Conservation (phyloP, 108 stramenopile genomes). For the Cyclostephanos tholiformis region DNA sequence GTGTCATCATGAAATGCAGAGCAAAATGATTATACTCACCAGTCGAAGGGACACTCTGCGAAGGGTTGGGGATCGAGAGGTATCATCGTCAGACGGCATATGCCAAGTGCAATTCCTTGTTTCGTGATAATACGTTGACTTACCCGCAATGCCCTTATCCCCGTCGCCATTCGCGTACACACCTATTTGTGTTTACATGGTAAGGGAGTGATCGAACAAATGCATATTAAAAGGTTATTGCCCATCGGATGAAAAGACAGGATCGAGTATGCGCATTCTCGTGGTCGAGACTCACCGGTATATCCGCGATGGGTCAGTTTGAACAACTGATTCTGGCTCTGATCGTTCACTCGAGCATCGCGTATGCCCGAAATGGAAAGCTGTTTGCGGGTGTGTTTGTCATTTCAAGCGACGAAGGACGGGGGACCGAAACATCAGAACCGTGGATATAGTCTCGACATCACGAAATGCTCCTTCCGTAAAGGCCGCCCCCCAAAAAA, state of each 20-base stretch:
- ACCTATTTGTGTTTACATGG: conserved; percentile 60
- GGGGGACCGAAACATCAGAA: neutral
- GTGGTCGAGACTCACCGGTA: conserved; percentile 10
- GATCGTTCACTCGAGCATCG: conserved; percentile 74
- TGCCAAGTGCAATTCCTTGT: neutral
- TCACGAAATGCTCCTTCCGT: too few species aligned
- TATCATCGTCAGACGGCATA: neutral
- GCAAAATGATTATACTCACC: conserved; percentile 8
- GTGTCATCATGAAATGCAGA: neutral
- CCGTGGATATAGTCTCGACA: too few species aligned
- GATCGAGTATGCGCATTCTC: too few species aligned
- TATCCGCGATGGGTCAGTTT: conserved; percentile 66
- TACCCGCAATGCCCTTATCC: conserved; percentile 58
- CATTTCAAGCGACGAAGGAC: neutral
- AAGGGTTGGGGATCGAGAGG: neutral
- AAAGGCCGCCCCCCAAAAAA: too few species aligned
- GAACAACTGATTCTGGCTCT: conserved; percentile 84
- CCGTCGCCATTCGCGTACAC: conserved; percentile 84
- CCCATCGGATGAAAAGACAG: too few species aligned
- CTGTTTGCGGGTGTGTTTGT: conserved; percentile 34
- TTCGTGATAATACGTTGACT: neutral
- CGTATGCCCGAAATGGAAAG: conserved; percentile 72
- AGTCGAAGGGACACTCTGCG: conserved; percentile 42
- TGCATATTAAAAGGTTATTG: neutral
- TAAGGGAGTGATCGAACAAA: neutral